Base-by-base conservation (phyloP, 345 rosid genomes). In the Geranium rotundifolium region DNA sequence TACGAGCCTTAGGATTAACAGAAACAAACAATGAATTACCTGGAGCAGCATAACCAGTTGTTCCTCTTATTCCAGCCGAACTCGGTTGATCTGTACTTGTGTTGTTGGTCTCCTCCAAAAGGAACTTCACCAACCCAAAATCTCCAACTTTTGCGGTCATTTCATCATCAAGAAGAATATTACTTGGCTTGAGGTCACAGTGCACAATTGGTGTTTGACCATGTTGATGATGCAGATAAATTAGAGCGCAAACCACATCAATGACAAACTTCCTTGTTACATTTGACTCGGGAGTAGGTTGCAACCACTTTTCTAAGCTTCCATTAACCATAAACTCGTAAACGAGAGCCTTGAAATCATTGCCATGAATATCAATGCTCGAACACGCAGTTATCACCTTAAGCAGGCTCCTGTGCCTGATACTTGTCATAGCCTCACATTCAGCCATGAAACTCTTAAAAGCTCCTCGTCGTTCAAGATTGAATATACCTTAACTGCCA, bases 271-370 rank as follows among this genome's bases (percentile, higher is more conserved):
- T 37, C 12, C 46, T 37, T 54, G 18, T 7, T 23, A 23, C 2
- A 23, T 23, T 2, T 2, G 2, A 23, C 30, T 30, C 27, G 29
- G 16, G 1, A 16, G 14, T 31, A 2, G 68, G 57, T 34, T 65
- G 63, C 63, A 65, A 17, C 62, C 69, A 66, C 19, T 62, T 39
- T 39, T 61, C 71, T 12, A 67, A 29, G 34, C 49, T 67, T 29
- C 65, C 71, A 13, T 61, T 67, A 77, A n/a, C n/a, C n/a, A n/a
- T n/a, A n/a, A n/a, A n/a, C n/a, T n/a, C n/a, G n/a, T n/a, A n/a
- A n/a, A n/a, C 69, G 3, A 78, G 17, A 20, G 82, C 79, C 57
- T 67, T 65, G 64, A 77, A 77, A 37, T 65, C 75, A 56, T 49
- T 50, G 2, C 73, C 77, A 54, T 59, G 19, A 10, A 37, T 16